These are phyloP conservation scores for Sechiopsis laciniata DNA, from an alignment of 306 rosid species.

Conservation along the genomic window DNA sequence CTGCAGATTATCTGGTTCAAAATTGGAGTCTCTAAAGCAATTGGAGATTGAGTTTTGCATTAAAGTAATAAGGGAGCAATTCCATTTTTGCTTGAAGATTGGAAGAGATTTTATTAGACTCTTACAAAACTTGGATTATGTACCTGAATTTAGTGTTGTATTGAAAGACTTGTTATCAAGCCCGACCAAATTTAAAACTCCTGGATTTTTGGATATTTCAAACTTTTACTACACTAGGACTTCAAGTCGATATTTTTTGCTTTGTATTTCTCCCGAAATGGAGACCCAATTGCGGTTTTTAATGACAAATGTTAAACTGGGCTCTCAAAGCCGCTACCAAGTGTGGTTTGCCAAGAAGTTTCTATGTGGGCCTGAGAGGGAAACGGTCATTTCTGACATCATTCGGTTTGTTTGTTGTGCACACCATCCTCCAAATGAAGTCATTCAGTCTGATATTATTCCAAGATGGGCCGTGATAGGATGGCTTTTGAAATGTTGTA, in stretches of 20 bases:
- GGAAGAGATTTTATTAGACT: conserved; percentile 78
- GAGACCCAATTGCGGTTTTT: conserved; percentile 59
- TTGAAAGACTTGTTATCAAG: conserved; percentile 52
- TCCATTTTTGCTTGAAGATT: conserved; percentile 54
- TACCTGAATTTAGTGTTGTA: conserved; percentile 52
- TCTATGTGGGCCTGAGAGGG: conserved; percentile 45
- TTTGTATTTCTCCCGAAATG: conserved; percentile 70
- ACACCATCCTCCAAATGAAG: conserved; percentile 79
- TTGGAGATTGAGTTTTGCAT: conserved; percentile 64
- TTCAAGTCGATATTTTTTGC: conserved; percentile 45
- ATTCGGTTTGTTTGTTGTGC: conserved; percentile 75
- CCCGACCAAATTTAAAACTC: conserved; percentile 38
- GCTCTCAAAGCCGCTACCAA: conserved; percentile 61
- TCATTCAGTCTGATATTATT: conserved; percentile 68
- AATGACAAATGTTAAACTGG: conserved; percentile 64
- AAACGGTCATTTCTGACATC: conserved; percentile 53
- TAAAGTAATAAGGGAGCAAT: conserved; percentile 53
- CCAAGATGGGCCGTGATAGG: conserved; percentile 89
- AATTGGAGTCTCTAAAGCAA: conserved; percentile 44
- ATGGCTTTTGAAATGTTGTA: conserved; percentile 62
- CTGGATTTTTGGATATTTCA: conserved; percentile 45
- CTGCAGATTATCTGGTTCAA: conserved; percentile 27
- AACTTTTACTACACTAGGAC: conserved; percentile 55
- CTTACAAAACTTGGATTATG: conserved; percentile 59
- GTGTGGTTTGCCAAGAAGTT: conserved; percentile 66